Base-by-base conservation (phyloP, 345 rosid genomes). In the Limnanthes douglasii region DNA sequence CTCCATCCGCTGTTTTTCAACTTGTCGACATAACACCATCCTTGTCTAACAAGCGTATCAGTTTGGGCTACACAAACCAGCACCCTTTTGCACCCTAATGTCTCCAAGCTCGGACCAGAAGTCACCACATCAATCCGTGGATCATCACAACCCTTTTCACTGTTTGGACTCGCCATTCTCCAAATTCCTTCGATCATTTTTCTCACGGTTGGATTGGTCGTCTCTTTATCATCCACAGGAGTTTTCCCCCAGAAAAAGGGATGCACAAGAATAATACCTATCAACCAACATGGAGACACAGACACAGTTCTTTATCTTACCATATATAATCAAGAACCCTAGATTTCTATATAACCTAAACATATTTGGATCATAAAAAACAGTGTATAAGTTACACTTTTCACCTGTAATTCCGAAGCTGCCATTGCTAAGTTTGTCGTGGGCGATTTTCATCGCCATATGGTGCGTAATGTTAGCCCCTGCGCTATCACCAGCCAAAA, bases 401-500 rank as follows among this genome's bases (percentile, higher is more conserved):
- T n/a, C n/a, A n/a, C 79, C 77, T 1, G 14, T 13, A 5, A 53
- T 8, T 11, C 5, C 0, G 3, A 30, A 25, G 1, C 0, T 49
- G 5, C 2, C 12, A 5, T 69, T 26, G 6, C 21, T 45, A 5
- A 64, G 0, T 6, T 22, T 39, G 34, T 57, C 51, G 11, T 5
- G 13, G 3, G 63, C 69, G 0, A 61, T 63, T 15, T 46, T 52
- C 6, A 41, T 37, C 3, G 69, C 62, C 17, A 61, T 55, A 18
- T 66, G 52, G 24, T 74, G 78, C 6, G 64, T 36, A 12, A 69
- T 63, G 48, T 61, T 78, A 9, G 55, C 88, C 0, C 88, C 84
- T n/a, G 80, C 80, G 8, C 80, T 76, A 26, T 73, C 88, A 3
- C 88, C 84, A 3, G 43, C 52, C 14, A 68, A 38, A 46, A 64